Percentiles rank a stretch among this genome's conserved stretches.
Evolutionary conservation across 257 asterid species (phyloP).

Genomic region (Lithospermum erythrorhizon): DNA sequence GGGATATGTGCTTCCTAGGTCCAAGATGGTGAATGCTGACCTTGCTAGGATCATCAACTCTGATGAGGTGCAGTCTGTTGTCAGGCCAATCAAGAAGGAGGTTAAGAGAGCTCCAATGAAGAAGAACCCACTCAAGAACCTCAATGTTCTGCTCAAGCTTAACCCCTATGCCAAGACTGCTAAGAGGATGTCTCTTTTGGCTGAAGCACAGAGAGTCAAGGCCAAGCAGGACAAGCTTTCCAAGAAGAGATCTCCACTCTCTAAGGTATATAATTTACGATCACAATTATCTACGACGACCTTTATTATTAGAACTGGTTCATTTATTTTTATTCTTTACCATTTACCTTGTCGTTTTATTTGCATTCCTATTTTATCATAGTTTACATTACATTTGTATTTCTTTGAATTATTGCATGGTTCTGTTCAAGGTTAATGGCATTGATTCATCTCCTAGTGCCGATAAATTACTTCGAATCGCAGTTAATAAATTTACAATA

Average conservation of each 20-base stretch:
- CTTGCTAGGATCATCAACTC: conserved; percentile 80
- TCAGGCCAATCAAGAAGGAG: conserved; percentile 68
- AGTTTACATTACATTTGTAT: background rate
- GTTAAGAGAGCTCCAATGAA: conserved; percentile 53
- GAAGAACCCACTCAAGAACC: conserved; percentile 71
- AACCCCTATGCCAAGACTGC: conserved; percentile 82
- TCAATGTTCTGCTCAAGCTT: conserved; percentile 58
- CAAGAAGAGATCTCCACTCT: conserved; percentile 53
- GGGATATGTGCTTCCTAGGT: conserved; percentile 59
- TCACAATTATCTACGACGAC: conserved; percentile 7
- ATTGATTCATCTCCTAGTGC: too few relatives aligned
- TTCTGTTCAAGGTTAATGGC: too few relatives aligned
- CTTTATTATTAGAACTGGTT: background rate
- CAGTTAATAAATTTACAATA: too few relatives aligned
- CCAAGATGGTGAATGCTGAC: conserved; percentile 83
- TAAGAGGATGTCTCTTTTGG: conserved; percentile 66
- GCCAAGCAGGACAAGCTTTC: conserved; percentile 63
- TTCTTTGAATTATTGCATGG: too few relatives aligned
- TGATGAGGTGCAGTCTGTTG: conserved; percentile 82
- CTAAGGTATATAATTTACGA: conserved; percentile 42
- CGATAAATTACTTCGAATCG: too few relatives aligned
- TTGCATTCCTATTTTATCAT: too few relatives aligned
- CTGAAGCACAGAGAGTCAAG: conserved; percentile 71
- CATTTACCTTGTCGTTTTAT: background rate
- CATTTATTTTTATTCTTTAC: conserved; percentile 10